These are phyloP conservation scores for Aspergillus piperis DNA, from an alignment of 2,329 filamentous ascomycete species.

Conservation along the genomic window DNA sequence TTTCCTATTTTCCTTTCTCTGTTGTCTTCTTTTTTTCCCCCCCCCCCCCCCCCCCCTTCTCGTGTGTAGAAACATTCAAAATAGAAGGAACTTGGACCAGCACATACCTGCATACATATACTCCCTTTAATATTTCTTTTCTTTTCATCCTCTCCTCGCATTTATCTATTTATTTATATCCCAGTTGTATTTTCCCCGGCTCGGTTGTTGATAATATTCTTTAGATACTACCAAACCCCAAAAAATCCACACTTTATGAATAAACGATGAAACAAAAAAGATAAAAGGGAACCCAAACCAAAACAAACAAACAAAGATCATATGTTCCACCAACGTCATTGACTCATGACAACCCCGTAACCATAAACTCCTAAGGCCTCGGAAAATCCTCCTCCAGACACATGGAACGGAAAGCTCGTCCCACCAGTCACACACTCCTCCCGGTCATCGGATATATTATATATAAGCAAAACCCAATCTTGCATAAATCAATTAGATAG, in stretches of 20 bases:
- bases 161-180: not conserved
- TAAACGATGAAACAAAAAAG: no score
- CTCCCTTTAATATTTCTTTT: not conserved
- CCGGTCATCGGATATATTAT: not conserved
- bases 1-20: conserved; percentile 20
- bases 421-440: not conserved
- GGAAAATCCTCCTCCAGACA: not conserved
- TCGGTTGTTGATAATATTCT: not conserved
- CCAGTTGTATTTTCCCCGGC: not conserved
- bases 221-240: not conserved
- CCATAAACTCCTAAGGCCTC: not conserved
- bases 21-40: conserved; percentile 11
- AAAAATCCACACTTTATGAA: not conserved
- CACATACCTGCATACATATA: conserved; percentile 11
- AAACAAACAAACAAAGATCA: not conserved
- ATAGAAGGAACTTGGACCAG: conserved; percentile 21
- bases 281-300: no score
- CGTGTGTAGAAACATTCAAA: conserved; percentile 18
- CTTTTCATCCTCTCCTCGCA: not conserved
- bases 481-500: not conserved
- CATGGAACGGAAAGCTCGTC: not conserved
- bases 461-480: not conserved
- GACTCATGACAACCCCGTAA: not conserved
- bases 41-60: not conserved
- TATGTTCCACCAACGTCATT: not conserved